Percentiles rank a stretch among this genome's conserved stretches.
phyloP scores from a whole-genome alignment of 306 rosid genomes.

The Acacia confusa region DNA sequence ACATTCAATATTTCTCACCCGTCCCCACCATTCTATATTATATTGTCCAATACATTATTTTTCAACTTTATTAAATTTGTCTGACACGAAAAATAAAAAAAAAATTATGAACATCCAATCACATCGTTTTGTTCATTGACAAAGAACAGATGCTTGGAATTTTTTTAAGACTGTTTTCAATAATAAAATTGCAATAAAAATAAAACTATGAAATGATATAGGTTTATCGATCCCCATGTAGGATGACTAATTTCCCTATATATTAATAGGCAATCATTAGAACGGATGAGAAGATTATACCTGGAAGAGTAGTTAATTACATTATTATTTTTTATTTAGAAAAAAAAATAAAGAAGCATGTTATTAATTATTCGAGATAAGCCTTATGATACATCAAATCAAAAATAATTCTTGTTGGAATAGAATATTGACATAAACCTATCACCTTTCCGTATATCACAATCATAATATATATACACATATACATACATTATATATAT shows the following conservation, averaged over 20 bases:
- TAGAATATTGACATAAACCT: background rate
- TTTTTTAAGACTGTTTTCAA: background rate
- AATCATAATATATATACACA: no score
- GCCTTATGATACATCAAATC: background rate
- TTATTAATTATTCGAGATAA: background rate
- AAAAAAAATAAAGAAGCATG: background rate
- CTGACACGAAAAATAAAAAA: background rate
- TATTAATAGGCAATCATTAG: background rate
- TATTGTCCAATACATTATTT: background rate
- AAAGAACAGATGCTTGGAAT: background rate
- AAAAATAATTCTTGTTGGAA: background rate
- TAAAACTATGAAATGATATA: background rate
- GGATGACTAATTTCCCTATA: background rate
- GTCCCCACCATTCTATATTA: background rate
- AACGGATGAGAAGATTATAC: background rate
- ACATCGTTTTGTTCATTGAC: background rate
- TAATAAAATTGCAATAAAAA: background rate
- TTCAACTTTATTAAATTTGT: background rate
- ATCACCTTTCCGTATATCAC: background rate
- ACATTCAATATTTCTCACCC: background rate
- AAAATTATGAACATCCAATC: slow-evolving; percentile 9
- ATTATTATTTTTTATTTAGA: background rate
- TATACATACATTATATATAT: no score
- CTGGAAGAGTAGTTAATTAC: background rate
- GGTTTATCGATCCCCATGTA: background rate